Percentiles rank a stretch among this genome's conserved stretches.
Conservation (phyloP, 2,329 filamentous ascomycete species). For the Colletotrichum phormii region DNA sequence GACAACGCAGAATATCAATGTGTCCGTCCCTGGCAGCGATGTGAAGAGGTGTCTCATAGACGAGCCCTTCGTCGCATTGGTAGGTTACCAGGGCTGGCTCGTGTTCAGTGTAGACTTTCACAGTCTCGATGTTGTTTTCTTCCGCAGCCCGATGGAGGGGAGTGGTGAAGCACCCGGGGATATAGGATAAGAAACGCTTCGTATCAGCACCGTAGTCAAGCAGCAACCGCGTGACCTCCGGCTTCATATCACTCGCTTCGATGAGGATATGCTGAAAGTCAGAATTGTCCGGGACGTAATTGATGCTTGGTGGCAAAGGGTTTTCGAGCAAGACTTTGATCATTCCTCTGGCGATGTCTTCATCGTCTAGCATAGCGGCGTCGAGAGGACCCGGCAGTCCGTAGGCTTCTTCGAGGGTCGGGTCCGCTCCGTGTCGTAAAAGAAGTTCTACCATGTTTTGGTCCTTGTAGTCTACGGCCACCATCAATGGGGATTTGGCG, state of each 20-base stretch:
- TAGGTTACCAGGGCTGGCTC: slow-evolving; percentile 40
- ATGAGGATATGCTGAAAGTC: slow-evolving; percentile 27
- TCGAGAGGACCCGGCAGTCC: slow-evolving; percentile 30
- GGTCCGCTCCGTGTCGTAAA: slow-evolving; percentile 40
- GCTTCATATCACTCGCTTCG: slow-evolving; percentile 14
- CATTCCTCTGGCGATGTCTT: slow-evolving; percentile 10
- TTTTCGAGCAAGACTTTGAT: slow-evolving; percentile 37
- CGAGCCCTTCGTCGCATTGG: slow-evolving; percentile 28
- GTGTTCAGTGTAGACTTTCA: slow-evolving; percentile 36
- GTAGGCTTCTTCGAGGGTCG: slow-evolving; percentile 40
- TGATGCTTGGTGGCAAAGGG: slow-evolving; percentile 33
- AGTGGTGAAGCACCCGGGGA: background rate
- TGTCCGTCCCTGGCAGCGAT: slow-evolving; percentile 34
- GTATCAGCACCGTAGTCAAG: slow-evolving; percentile 40
- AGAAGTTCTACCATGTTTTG: slow-evolving; percentile 38
- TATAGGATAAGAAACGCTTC: slow-evolving; percentile 16
- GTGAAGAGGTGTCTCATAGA: slow-evolving; percentile 37
- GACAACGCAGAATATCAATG: slow-evolving; percentile 28
- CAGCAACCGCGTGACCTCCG: slow-evolving; percentile 36
- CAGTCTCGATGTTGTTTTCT: slow-evolving; percentile 32
- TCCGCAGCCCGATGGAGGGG: slow-evolving; percentile 39
- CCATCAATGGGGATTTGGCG: slow-evolving; percentile 22
- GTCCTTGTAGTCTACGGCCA: slow-evolving; percentile 12
- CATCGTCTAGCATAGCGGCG: slow-evolving; percentile 18
- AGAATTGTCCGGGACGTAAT: slow-evolving; percentile 25